phyloP scores from a whole-genome alignment of 1,284 basidiomycete genomes.

The Ceratobasidium papillatum region DNA sequence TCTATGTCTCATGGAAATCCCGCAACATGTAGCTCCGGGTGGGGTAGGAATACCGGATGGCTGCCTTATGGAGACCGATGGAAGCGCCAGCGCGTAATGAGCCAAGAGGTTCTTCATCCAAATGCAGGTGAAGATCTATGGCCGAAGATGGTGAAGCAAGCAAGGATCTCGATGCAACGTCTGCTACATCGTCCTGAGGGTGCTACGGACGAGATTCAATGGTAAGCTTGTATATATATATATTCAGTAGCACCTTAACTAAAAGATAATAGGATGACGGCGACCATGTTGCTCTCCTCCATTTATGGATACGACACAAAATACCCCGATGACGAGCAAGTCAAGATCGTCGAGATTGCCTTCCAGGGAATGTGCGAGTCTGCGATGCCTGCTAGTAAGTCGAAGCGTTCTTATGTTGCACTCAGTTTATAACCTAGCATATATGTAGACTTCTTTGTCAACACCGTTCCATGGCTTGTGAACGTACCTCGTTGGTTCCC shows the following conservation, averaged over 20 bases:
- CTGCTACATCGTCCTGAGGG: background rate
- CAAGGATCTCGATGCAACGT: background rate
- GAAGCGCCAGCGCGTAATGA: background rate
- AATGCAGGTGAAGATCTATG: background rate
- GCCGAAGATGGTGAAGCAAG: constrained; percentile 9
- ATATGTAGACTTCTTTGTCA: constrained; percentile 6
- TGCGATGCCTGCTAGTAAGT: constrained; percentile 17
- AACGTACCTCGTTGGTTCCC: constrained; percentile 38
- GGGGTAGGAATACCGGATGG: constrained; percentile 8
- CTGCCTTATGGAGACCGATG: constrained; percentile 14
- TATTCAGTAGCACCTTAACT: background rate
- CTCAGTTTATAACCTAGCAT: background rate
- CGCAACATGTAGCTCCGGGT: background rate
- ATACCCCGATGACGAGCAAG: background rate
- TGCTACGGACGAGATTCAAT: background rate
- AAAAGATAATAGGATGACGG: constrained; percentile 2
- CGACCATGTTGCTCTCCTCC: background rate
- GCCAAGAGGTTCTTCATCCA: background rate
- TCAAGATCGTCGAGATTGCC: constrained; percentile 9
- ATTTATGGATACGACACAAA: constrained; percentile 20
- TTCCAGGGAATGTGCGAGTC: constrained; percentile 15
- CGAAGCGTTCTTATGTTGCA: background rate
- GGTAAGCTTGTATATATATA: background rate
- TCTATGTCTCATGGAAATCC: background rate
- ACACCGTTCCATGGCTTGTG: constrained; percentile 5